These are phyloP conservation scores for Coriolopsis trogii DNA, from an alignment of 1,284 basidiomycete genomes.

Conservation along the genomic window DNA sequence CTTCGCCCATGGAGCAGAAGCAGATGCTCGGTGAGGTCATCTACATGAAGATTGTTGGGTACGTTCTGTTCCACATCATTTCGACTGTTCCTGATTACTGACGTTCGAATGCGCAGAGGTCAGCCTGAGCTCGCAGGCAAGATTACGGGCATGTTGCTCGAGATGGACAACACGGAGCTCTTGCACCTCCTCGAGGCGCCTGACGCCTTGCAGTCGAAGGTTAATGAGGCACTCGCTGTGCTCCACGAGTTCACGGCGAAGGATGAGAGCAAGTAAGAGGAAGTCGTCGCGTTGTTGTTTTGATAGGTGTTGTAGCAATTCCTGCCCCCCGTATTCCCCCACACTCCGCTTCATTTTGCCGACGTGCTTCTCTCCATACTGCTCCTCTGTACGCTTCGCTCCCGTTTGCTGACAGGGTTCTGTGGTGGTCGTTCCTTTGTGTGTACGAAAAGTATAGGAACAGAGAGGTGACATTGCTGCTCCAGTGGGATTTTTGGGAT, in stretches of 20 bases:
- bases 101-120: conserved; percentile 40
- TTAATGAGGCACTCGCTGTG: conserved; percentile 84
- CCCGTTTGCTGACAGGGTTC: conserved; percentile 40
- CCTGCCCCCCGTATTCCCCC: conserved; percentile 7
- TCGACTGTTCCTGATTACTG: conserved; percentile 12
- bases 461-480: conserved; percentile 45
- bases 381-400: conserved; percentile 31
- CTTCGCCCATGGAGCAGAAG: conserved; percentile 90
- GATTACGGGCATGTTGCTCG: conserved; percentile 96
- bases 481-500: conserved; percentile 20
- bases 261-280: conserved; percentile 38
- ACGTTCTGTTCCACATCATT: conserved; percentile 44
- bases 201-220: conserved; percentile 85
- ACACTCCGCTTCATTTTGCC: conserved; percentile 22
- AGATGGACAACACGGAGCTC: conserved; percentile 95
- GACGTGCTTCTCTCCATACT: conserved; percentile 31
- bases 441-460: conserved; percentile 58
- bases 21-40: conserved; percentile 95
- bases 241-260: conserved; percentile 76
- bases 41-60: conserved; percentile 86
- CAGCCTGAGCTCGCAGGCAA: conserved; percentile 93
- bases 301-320: conserved; percentile 24
- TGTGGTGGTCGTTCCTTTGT: conserved; percentile 62
- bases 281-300: conserved; percentile 24
- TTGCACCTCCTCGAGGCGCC: conserved; percentile 82